Base-by-base conservation (phyloP, 1,139 yeast genomes). In the Debaryomyces sp. region DNA sequence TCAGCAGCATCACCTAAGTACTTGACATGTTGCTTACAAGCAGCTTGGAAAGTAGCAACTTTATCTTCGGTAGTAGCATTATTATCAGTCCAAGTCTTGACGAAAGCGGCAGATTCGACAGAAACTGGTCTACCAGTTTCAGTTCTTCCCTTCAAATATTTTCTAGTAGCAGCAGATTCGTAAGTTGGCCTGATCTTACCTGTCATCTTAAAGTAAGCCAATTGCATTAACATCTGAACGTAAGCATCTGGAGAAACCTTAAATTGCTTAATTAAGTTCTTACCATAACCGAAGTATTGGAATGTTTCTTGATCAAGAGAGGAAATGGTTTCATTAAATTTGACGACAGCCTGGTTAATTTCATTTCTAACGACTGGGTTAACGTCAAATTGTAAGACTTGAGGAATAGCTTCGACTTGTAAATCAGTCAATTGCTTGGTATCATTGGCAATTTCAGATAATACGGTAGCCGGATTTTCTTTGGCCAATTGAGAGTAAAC, bases 111-210 rank as follows among this genome's bases (percentile, higher is more conserved):
- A 27, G 92, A 81, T 64, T 88, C 96, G 48, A 69, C 71, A n/a
- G 96, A 85, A 22, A 90, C 97, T 7, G 91, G 73, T 64, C 99
- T 82, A 54, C 96, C 92, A 36, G 97, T 88, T 70, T 94, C 99
- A n/a, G 98, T 94, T 69, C 99, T 84, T 50, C 99, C 99, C 60
- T 82, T 85, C 64, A 85, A 87, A 71, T 80, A 92, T 64, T 84
- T 85, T 69, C 98, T 83, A 5, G 98, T 92, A 24, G 98, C 91
- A 6, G 97, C 97, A 44, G 96, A 87, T 70, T 94, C 99, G 68
- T 94, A 94, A 23, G 98, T 94, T 54, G 97, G 97, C 66, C 95
- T 81, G 52, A 84, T 77, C 49, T 81, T 83, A 27, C 96, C 96
- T 44, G 90, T 81, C 71, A 85, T 77, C 71, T 91, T 91, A 77